Base-by-base conservation (phyloP, 805 yeast species). In the Naumovozyma baii region DNA sequence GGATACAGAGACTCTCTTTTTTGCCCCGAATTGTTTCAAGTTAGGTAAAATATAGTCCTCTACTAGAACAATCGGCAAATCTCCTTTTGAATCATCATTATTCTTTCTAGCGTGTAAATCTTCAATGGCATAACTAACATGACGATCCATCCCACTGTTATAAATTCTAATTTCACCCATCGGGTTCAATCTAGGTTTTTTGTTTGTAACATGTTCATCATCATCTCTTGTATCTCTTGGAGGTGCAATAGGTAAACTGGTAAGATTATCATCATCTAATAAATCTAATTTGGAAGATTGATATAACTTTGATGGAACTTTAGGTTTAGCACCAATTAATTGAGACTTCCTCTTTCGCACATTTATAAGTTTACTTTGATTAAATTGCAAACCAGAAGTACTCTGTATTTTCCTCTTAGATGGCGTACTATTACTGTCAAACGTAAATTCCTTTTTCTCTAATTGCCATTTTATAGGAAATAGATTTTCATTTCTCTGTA, bases 381-480 rank as follows among this genome's bases (percentile, higher is more conserved):
- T 31, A 7, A 19, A 3, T 3, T 22, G n/a, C 3, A n/a, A 12
- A 3, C 32, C 29, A 12, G 15, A 20, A 17, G 14, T 4, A 18
- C 7, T 37, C 20, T 34, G 34, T 31, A 41, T 41, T 34, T 38
- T 42, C 35, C 33, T 38, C 41, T 54, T 55, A 17, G 57, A 45
- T 1, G 62, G 62, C n/a, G 62, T 57, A 34, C 59, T 54, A 37
- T 55, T 57, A 34, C 61, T 51, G 14, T 55, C 48, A 35, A 57
- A 57, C 14, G 41, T 45, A 32, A 57, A 57, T 36, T 57, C 62
- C 22, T 45, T 49, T 18, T 45, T 39, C 9, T 49, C 52, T n/a
- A 47, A 42, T 42, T 53, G 54, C 61, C 61, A 55, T 39, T 49
- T 50, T 4, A 46, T 30, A n/a, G 51, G 46, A 12, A 51, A 44